Base-by-base conservation (phyloP, 345 rosid genomes). In the Trapa bicornis region DNA sequence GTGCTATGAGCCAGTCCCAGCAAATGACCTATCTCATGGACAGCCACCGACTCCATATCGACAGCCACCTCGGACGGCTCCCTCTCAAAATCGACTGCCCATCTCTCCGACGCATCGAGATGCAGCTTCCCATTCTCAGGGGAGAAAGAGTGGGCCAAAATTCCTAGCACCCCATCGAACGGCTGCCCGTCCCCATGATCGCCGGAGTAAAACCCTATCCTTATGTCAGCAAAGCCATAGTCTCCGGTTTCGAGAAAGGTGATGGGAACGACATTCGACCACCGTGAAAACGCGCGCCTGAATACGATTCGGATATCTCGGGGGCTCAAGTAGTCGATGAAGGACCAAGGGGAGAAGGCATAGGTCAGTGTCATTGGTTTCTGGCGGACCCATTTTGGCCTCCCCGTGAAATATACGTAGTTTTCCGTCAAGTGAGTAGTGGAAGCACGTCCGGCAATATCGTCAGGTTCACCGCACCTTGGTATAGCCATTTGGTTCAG, bases 171-270 rank as follows among this genome's bases (percentile, higher is more conserved):
- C 7, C 97, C 98, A 72, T 92, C 98, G 36, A 89, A 92, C 35
- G 96, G 80, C 71, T 92, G 87, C 13, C 97, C 97, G 33, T 89
- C 96, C 6, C 97, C 97, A 75, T 89, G 97, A 61, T 92, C 97
- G 0, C 96, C 97, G 36, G 71, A 52, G 73, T 85, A 89, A 68
- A 88, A 92, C 64, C 91, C 96, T 65, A 89, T 86, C 58, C 76
- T 88, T 53, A 89, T 89, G 69, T 92, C 93, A 2, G 97, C 86
- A 35, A 68, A 78, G 35, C 71, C 80, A 67, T 86, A 88, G 39
- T 85, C 93, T 4, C 71, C 79, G 0, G 83, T 72, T 67, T 88
- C 91, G 52, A 58, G 32, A 68, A 92, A 92, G 6, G 68, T 83
- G 15, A 89, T 80, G 0, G 98, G 96, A 67, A 86, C 88, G 37